Base-by-base conservation (phyloP, 129 eudicot species). In the Lonicera japonica region DNA sequence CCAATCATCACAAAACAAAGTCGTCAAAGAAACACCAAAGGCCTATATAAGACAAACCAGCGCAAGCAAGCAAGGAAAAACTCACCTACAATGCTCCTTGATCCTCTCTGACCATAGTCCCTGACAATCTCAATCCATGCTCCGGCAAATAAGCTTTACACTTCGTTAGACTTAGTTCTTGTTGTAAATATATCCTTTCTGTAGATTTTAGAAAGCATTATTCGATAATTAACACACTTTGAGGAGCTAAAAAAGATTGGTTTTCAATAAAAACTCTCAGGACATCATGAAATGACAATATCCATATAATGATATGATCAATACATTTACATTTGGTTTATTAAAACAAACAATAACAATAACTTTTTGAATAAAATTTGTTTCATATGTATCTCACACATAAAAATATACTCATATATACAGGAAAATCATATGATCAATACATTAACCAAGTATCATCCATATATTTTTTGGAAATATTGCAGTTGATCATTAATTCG, bases 21-120 rank as follows among this genome's bases (percentile, higher is more conserved):
- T 57, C 40, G n/a, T 36, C 21, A 25, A 25, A 1, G 11, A 57
- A 43, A 43, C 13, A 8, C 16, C 50, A 2, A 14, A 43, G 16
- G 16, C 13, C 14, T 43, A 43, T 2, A 43, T 1, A 43, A 43
- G 13, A n/a, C n/a, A n/a, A n/a, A n/a, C n/a, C n/a, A n/a, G 55
- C 63, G 41, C 25, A 52, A 48, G 48, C 22, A 71, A 61, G 20
- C 46, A 72, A 21, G 25, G 53, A 59, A 69, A 15, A 47, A 66
- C 82, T 70, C 65, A 89, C 95, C 87, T 89, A 84, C 81, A 77
- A 54, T 85, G 84, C 79, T 89, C 95, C 71, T 73, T 68, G 45
- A 89, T 81, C 47, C 97, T n/a, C 68, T 79, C 91, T 64, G 70
- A n/a, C 82, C 67, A 80, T 89, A 25, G 84, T 80, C 64, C 95